Conservation (phyloP, 2,329 filamentous ascomycete species). For the Diaporthe australafricana region DNA sequence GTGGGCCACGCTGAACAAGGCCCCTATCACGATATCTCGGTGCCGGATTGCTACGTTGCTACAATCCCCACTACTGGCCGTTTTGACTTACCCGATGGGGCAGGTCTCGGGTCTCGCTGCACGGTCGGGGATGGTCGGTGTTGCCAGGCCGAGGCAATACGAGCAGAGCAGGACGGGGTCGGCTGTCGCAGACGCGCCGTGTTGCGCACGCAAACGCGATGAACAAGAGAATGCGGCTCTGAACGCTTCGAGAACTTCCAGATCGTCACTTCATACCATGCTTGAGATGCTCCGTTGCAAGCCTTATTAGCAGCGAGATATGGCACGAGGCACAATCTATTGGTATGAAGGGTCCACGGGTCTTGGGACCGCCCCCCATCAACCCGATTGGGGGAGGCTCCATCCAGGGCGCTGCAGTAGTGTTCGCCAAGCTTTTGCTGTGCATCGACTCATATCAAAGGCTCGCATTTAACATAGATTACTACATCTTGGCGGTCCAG, state of each 20-base stretch:
- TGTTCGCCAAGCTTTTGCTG: conserved; percentile 27
- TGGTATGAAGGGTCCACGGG: background rate
- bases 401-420: conserved; percentile 21
- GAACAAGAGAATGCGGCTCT: background rate
- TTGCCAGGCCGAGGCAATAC: conserved; percentile 7
- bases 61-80: conserved; percentile 8
- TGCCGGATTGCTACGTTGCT: conserved; percentile 20
- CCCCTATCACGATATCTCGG: conserved; percentile 20
- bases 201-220: background rate
- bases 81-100: conserved; percentile 19
- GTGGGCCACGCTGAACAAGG: conserved; percentile 1
- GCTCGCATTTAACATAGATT: conserved; percentile 15
- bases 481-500: conserved; percentile 17
- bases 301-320: background rate
- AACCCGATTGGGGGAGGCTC: conserved; percentile 6
- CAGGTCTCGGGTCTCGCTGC: conserved; percentile 25
- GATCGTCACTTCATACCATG: background rate
- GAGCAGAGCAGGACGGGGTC: background rate
- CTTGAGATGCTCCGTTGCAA: background rate
- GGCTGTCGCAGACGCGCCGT: background rate
- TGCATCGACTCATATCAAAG: conserved; percentile 27
- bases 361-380: background rate
- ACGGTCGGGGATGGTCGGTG: background rate
- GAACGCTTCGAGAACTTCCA: background rate
- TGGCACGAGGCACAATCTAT: background rate